phyloP scores from a whole-genome alignment of 805 yeast genomes.

The Helenozyma baotianmanensis region DNA sequence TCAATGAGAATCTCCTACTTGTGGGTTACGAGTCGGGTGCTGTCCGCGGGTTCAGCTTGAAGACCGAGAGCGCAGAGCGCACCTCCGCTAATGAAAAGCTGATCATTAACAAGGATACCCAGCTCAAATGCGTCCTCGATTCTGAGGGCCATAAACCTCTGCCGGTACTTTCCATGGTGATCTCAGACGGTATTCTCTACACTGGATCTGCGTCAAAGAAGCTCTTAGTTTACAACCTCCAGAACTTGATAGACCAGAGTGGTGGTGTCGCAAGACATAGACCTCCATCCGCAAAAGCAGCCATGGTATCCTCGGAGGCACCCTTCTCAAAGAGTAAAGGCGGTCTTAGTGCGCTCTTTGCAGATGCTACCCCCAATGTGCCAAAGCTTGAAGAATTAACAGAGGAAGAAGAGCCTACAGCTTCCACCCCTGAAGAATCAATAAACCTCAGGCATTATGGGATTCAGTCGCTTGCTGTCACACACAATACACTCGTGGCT shows the following conservation, averaged over 20 bases:
- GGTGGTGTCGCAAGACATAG: too few species aligned
- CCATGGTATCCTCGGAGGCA: too few species aligned
- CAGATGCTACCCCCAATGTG: too few species aligned
- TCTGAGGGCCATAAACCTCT: conserved; percentile 45
- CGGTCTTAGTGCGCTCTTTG: too few species aligned
- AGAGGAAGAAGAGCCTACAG: too few species aligned
- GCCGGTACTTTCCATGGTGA: conserved; percentile 46
- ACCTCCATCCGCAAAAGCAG: too few species aligned
- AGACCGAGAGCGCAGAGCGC: not conserved
- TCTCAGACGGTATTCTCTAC: conserved; percentile 20
- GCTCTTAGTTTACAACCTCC: conserved; percentile 25
- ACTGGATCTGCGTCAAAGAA: conserved; percentile 49
- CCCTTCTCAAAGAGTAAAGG: too few species aligned
- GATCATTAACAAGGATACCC: conserved; percentile 24
- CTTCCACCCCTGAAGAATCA: too few species aligned
- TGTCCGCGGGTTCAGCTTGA: conserved; percentile 24
- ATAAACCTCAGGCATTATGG: conserved; percentile 17
- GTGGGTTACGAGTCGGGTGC: conserved; percentile 79
- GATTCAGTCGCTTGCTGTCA: conserved; percentile 12
- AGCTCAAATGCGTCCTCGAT: conserved; percentile 15
- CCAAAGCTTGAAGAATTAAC: too few species aligned
- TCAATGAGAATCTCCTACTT: conserved; percentile 24
- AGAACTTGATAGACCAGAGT: not conserved
- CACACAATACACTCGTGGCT: conserved; percentile 22
- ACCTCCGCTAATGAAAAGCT: not conserved